phyloP scores from a whole-genome alignment of 2,329 filamentous ascomycete genomes.

The Thermochaetoides dissita region DNA sequence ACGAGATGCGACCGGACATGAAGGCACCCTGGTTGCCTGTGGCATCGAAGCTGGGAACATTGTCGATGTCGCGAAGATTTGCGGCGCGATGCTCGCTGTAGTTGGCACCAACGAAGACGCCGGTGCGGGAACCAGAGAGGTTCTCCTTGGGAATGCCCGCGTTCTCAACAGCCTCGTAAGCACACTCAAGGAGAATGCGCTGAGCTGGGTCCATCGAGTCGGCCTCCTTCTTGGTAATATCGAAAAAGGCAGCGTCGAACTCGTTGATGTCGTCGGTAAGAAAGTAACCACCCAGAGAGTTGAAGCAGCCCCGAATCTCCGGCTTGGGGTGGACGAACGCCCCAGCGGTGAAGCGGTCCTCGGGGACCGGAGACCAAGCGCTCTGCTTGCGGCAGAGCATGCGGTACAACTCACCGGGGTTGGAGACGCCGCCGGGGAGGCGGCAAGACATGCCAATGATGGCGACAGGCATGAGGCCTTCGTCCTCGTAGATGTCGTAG shows the following conservation, averaged over 20 bases:
- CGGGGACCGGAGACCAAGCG: conserved; percentile 28
- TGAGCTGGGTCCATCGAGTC: conserved; percentile 42
- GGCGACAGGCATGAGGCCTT: conserved; percentile 27
- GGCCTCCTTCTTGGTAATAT: conserved; percentile 35
- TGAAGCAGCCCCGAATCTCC: conserved; percentile 25
- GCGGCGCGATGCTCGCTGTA: conserved; percentile 30
- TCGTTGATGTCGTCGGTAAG: conserved; percentile 30
- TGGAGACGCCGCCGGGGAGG: conserved; percentile 29
- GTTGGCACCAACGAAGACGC: conserved; percentile 35
- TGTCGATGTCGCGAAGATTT: conserved; percentile 13
- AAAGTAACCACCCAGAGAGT: conserved; percentile 26
- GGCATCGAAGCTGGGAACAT: conserved; percentile 13
- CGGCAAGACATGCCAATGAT: conserved; percentile 35
- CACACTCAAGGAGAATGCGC: conserved; percentile 36
- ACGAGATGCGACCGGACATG: conserved; percentile 22
- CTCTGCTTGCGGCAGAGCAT: conserved; percentile 26
- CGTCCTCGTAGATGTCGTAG: background rate
- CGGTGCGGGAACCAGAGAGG: conserved; percentile 33
- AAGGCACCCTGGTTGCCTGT: conserved; percentile 19
- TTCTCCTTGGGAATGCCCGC: conserved; percentile 34
- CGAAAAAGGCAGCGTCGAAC: conserved; percentile 40
- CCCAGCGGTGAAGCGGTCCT: conserved; percentile 31
- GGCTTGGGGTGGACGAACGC: conserved; percentile 28
- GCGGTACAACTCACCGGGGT: conserved; percentile 31
- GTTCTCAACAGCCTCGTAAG: conserved; percentile 40